Conservation (phyloP, 331 rosid species). For the Quercus phellos region DNA sequence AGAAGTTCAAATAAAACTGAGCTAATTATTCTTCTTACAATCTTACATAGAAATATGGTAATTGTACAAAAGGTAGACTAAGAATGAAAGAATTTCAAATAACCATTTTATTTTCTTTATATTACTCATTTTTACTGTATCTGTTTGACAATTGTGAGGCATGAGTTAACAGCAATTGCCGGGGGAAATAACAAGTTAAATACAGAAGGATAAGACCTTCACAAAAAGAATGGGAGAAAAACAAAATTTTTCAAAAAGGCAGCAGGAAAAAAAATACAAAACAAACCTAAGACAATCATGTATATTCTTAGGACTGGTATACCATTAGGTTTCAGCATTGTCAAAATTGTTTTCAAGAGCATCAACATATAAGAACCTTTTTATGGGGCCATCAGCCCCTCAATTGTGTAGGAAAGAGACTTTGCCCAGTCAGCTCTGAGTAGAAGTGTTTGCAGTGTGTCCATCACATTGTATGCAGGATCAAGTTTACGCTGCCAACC, state of each 20-base stretch:
- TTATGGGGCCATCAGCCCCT: conserved; percentile 95
- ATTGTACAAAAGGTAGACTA: neutral
- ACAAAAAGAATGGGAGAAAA: neutral
- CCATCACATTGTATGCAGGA: conserved; percentile 86
- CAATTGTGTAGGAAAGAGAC: conserved; percentile 86
- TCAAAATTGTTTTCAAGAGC: conserved; percentile 62
- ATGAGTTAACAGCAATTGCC: conserved; percentile 16
- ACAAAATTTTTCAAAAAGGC: neutral
- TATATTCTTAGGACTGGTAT: conserved; percentile 29
- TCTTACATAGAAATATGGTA: neutral
- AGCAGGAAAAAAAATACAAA: neutral
- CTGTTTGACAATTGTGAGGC: conserved; percentile 25
- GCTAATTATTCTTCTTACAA: neutral
- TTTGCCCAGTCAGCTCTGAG: conserved; percentile 97
- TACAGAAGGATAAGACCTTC: conserved; percentile 25
- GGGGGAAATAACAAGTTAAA: conserved; percentile 11
- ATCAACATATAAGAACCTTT: conserved; percentile 18
- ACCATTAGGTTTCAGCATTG: conserved; percentile 13
- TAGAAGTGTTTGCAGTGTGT: conserved; percentile 81
- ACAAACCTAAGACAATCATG: conserved; percentile 17
- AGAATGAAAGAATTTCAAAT: neutral
- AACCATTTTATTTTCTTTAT: neutral
- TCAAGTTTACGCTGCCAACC: conserved; percentile 99
- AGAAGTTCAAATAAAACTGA: neutral
- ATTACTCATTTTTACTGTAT: neutral